Evolutionary conservation across 768 basidiomycete species (phyloP), one percentile per base, ranked within the genome.

Genomic region (Suillus placidus): DNA sequence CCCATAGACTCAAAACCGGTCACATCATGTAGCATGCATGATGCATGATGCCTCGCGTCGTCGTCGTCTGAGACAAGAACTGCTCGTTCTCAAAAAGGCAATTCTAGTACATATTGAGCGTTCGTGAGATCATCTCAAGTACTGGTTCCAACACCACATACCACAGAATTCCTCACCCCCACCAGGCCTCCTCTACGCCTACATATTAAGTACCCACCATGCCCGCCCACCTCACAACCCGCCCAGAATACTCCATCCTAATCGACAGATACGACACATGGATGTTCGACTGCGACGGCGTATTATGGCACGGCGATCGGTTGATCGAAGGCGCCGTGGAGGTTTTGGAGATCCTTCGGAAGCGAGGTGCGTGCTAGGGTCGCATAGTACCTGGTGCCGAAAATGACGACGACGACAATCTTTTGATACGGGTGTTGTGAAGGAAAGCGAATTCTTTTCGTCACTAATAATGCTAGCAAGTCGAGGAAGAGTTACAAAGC

Each of bases 391-490:
- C 18, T 52, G 16, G 16, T 52, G 32, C 30, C 1, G 51, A 30
- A 23, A 30, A 52, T 52, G 30, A 52, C 23, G 13, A 16, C 8
- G 23, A 52, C 23, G 12, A 14, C 49, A 0, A 51, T 16, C 26
- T 52, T 26, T 52, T 52, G 30, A 52, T 52, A 52, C 8, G 8
- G 16, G 30, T 61, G 38, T n/a, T 14, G 57, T 54, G 65, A 76
- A 60, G 94, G 94, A 84, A 73, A 98, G 94, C 83, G 84, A 66
- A 80, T 97, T 38, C 79, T 98, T 12, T 99, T 99, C 73, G 95
- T 97, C 60, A 98, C 96, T 20, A 99, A 99, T 80, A 99, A 99
- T 75, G 96, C 97, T 55, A 93, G 90, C 63, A 97, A 98, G 80
- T 97, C 95, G 6, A 82, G 97, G 68, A 87, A 80, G 74, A 89